phyloP scores from a whole-genome alignment of 257 asterid species.

The Penstemon barbatus region DNA sequence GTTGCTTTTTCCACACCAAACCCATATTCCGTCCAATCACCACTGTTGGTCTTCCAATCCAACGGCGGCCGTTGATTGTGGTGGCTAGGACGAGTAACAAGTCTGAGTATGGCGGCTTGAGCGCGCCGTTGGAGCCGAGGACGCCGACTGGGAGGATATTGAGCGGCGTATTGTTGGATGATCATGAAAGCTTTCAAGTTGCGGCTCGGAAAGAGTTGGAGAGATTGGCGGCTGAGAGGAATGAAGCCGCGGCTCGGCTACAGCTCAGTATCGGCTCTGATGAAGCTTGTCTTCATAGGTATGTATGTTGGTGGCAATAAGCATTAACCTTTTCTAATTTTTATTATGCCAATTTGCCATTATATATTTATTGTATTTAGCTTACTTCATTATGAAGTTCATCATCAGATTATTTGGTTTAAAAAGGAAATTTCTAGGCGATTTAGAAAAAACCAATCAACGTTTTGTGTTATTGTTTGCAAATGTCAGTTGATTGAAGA shows the following conservation, averaged over 20 bases:
- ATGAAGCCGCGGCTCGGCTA: slow-evolving; percentile 59
- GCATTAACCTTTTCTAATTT: background rate
- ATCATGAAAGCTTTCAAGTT: slow-evolving; percentile 45
- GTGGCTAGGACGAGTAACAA: slow-evolving; percentile 34
- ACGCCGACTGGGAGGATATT: slow-evolving; percentile 64
- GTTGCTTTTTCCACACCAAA: slow-evolving; percentile 41
- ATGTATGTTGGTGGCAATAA: background rate
- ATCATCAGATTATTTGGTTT: too few species aligned
- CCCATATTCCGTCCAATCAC: slow-evolving; percentile 32
- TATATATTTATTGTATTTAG: too few species aligned
- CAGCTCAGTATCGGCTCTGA: slow-evolving; percentile 60
- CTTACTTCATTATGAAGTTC: too few species aligned
- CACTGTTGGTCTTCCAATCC: slow-evolving; percentile 6
- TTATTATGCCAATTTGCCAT: background rate
- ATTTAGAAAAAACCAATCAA: too few species aligned
- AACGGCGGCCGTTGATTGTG: slow-evolving; percentile 34
- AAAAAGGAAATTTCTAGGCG: too few species aligned
- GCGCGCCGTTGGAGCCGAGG: slow-evolving; percentile 73
- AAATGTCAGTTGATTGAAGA: too few species aligned
- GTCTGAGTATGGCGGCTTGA: slow-evolving; percentile 57
- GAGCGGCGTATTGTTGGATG: slow-evolving; percentile 60
- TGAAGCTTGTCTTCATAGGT: slow-evolving; percentile 86
- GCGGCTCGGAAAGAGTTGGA: slow-evolving; percentile 58
- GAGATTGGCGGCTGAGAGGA: slow-evolving; percentile 50
- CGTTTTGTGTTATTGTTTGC: background rate